These are phyloP conservation scores for Nasturtium officinale DNA, from an alignment of 345 rosid species.

Conservation along the genomic window DNA sequence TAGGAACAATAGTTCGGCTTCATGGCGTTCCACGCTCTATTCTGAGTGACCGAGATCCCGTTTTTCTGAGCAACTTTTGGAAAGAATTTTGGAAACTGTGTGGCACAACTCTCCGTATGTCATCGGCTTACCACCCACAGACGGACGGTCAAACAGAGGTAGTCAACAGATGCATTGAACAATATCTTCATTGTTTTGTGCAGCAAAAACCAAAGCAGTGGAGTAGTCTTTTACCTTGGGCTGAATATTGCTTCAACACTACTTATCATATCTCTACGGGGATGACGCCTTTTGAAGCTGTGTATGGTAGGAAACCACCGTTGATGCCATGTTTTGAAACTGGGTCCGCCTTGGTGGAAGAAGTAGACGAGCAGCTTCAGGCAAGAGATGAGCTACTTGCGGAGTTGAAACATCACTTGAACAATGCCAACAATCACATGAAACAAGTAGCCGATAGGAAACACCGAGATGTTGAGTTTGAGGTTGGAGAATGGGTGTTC, in stretches of 20 bases:
- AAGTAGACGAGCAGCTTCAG: neutral
- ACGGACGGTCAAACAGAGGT: neutral
- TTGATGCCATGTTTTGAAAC: fast-evolving
- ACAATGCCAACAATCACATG: neutral
- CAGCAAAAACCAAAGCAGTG: neutral
- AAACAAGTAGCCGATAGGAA: neutral
- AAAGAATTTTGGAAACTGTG: neutral
- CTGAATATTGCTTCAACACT: neutral
- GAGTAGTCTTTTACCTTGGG: neutral
- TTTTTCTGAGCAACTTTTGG: neutral
- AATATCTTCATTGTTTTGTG: neutral
- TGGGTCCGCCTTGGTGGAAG: neutral
- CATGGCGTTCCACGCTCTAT: neutral
- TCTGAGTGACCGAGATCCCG: neutral
- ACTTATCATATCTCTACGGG: neutral
- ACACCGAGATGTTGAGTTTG: neutral
- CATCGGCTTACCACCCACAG: neutral
- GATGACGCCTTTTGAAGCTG: neutral
- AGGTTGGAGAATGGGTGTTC: neutral
- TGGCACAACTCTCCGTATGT: fast-evolving
- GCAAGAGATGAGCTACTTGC: neutral
- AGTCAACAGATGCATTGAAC: neutral
- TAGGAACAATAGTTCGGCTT: neutral
- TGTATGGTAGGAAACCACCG: neutral
- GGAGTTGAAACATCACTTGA: neutral